A percentile compares a stretch with the other conserved stretches of the same genome.
These are phyloP conservation scores for Cytospora paraplurivora DNA, from an alignment of 2,329 filamentous ascomycete species.

Conservation along the genomic window DNA sequence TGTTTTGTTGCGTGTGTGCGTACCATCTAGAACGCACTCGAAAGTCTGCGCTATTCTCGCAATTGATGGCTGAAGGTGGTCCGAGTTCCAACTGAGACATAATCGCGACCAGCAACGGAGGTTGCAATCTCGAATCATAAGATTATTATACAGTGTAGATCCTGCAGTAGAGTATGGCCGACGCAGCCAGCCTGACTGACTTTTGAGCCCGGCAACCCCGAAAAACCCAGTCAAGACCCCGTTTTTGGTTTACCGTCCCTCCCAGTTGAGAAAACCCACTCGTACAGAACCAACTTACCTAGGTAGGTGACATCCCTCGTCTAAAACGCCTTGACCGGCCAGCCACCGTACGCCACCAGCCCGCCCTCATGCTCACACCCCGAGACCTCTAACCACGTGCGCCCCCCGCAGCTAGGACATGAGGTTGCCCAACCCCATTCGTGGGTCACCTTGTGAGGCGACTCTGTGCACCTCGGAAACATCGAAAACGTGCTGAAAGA, in stretches of 20 bases:
- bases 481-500: slow-evolving; percentile 58
- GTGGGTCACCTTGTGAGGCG: slow-evolving; percentile 54
- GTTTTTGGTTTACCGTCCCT: background rate
- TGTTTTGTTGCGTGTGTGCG: background rate
- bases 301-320: slow-evolving; percentile 14
- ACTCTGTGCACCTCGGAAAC: slow-evolving; percentile 52
- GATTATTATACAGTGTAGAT: slow-evolving; percentile 1
- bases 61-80: background rate
- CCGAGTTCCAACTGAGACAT: background rate
- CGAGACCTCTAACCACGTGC: background rate
- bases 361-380: background rate
- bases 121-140: background rate
- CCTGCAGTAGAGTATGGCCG: slow-evolving; percentile 8
- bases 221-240: background rate
- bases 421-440: slow-evolving; percentile 57
- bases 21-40: background rate
- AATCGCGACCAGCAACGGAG: background rate
- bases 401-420: slow-evolving; percentile 37
- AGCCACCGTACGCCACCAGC: slow-evolving; percentile 7
- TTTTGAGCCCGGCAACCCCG: background rate
- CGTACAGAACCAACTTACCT: slow-evolving; percentile 9
- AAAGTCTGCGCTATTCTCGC: background rate
- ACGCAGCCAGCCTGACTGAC: slow-evolving; percentile 10
- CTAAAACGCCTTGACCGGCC: slow-evolving; percentile 10
- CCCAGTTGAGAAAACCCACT: slow-evolving; percentile 1